Conservation (phyloP, 2,329 filamentous ascomycete genomes). For the Triangularia setosa region DNA sequence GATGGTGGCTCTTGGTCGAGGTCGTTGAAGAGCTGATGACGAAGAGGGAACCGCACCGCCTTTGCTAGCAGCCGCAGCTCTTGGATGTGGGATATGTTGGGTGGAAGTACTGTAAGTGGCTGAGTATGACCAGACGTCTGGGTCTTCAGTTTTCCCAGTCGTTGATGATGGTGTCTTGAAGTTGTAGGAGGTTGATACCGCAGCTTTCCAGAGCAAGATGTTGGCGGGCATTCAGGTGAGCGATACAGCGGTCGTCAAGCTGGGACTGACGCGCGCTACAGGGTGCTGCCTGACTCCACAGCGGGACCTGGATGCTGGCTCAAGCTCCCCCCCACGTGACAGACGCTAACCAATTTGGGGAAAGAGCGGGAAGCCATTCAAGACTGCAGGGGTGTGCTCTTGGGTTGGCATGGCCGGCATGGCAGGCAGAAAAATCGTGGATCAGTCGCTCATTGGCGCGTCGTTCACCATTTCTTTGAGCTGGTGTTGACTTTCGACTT, state of each 20-base stretch:
- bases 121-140: neutral
- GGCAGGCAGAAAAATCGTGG: slow-evolving; percentile 23
- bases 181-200: neutral
- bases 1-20: neutral
- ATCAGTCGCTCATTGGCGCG: slow-evolving; percentile 15
- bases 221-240: slow-evolving; percentile 9
- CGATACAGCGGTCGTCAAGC: slow-evolving; percentile 6
- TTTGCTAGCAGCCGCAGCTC: neutral
- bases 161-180: slow-evolving; percentile 17
- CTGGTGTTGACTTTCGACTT: neutral
- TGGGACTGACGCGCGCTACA: slow-evolving; percentile 19
- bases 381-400: slow-evolving; percentile 15
- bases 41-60: slow-evolving; percentile 46
- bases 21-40: slow-evolving; percentile 44
- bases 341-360: slow-evolving; percentile 14
- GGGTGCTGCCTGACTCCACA: slow-evolving; percentile 22
- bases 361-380: slow-evolving; percentile 7
- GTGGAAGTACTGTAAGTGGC: neutral
- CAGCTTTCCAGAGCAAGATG: slow-evolving; percentile 5
- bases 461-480: slow-evolving; percentile 1
- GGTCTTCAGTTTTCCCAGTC: slow-evolving; percentile 37
- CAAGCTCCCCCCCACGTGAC: slow-evolving; percentile 27
- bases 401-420: slow-evolving; percentile 12
- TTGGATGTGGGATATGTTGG: neutral
- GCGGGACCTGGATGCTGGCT: slow-evolving; percentile 15